phyloP scores from a whole-genome alignment of 1,139 yeast genomes.

The Zygosaccharomyces pseudobailii region DNA sequence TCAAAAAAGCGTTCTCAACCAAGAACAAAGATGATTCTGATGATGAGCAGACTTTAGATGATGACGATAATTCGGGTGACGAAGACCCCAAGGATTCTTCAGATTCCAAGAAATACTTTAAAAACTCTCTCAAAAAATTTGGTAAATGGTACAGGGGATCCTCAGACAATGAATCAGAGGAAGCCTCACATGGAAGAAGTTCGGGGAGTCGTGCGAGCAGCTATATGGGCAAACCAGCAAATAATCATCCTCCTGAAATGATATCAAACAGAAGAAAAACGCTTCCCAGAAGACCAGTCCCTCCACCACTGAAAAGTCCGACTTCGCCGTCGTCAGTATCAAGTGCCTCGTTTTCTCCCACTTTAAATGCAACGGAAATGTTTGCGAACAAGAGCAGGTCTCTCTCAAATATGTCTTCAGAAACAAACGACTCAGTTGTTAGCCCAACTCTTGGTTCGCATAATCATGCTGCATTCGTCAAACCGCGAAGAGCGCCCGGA shows the following conservation, averaged over 20 bases:
- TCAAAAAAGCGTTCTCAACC: slow-evolving; percentile 9
- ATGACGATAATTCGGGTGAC: slow-evolving; percentile 11
- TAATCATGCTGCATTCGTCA: slow-evolving; percentile 12
- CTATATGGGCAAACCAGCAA: neutral
- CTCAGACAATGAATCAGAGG: slow-evolving; percentile 18
- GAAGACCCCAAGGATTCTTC: slow-evolving; percentile 29
- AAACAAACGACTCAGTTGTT: slow-evolving; percentile 7
- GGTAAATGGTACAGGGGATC: slow-evolving; percentile 67
- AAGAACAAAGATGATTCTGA: slow-evolving; percentile 13
- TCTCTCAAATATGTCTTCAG: slow-evolving; percentile 16
- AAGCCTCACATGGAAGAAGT: neutral
- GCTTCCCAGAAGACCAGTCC: slow-evolving; percentile 19
- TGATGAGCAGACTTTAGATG: slow-evolving; percentile 5
- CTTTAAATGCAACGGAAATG: slow-evolving; percentile 28
- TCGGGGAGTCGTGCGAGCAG: neutral
- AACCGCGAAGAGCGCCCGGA: slow-evolving; percentile 6
- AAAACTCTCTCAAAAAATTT: slow-evolving; percentile 51
- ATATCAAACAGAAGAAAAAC: slow-evolving; percentile 31
- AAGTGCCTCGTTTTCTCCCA: slow-evolving; percentile 14
- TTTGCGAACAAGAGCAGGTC: slow-evolving; percentile 27
- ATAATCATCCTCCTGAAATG: slow-evolving; percentile 24
- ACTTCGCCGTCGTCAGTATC: slow-evolving; percentile 4
- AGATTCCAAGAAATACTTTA: slow-evolving; percentile 35
- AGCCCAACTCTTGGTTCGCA: slow-evolving; percentile 3
- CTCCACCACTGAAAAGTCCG: slow-evolving; percentile 5